Base-by-base conservation (phyloP, 139 green algal genomes). In the Limnomonas spitsbergensis region DNA sequence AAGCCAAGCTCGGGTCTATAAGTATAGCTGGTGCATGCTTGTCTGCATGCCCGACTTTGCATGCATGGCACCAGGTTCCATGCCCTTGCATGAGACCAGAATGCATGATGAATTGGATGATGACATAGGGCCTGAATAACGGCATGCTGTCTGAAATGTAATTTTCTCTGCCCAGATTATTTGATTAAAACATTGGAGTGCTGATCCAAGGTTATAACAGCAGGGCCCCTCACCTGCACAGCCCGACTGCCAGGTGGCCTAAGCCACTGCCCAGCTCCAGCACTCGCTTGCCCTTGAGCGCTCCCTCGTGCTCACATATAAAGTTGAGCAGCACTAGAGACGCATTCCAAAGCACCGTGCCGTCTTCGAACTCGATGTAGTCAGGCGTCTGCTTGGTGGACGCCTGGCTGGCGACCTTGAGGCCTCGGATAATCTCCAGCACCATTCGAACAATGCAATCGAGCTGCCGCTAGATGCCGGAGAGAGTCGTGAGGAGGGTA, bases 251-350 rank as follows among this genome's bases (percentile, higher is more conserved):
- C 29, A 72, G 29, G 29, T 72, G 61, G 6, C 61, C 61, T 20
- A 72, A 20, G 9, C 61, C 61, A 37, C 61, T 72, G 61, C 61
- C 61, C 26, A 72, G 61, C 61, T 72, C 61, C 26, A 72, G 61
- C 61, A 72, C 61, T 37, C 61, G 26, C 61, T 72, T 72, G 26
- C 61, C 61, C 29, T 72, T 72, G 61, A 72, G 61, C 61, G 61
- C 26, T 7, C 29, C 61, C 29, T 72, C 61, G 7, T 37, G 26
- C 29, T 72, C 61, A 36, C 26, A 39, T 37, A 72, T 34, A 37
- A 36, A 37, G 61, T 72, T 34, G 6, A 72, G 29, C 29, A 72
- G 29, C 9, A 72, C 61, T 34, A 72, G 61, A 37, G 61, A 72
- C 26, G 61, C 61, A 37, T 72, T 72, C 61, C 61, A 72, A 24